Conservation (phyloP, 768 basidiomycete genomes). For the Antrodiella citrinella region DNA sequence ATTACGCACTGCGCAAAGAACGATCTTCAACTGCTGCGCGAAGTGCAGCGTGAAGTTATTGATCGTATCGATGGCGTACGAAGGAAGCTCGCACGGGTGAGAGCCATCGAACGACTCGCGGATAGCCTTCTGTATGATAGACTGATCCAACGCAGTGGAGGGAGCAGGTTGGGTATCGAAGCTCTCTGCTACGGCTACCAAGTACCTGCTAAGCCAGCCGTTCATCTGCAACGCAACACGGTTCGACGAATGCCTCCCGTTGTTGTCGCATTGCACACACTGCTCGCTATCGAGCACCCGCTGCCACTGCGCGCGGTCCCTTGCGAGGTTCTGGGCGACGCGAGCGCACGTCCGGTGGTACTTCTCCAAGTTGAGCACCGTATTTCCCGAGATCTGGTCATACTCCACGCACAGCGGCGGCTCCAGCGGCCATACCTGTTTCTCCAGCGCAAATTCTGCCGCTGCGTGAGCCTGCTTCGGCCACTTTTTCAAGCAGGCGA, state of each 20-base stretch:
- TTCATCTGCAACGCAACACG: not conserved
- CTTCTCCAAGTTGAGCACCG: conserved; percentile 2
- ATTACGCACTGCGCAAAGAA: not conserved
- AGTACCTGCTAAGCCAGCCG: conserved; percentile 5
- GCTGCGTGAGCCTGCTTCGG: conserved; percentile 5
- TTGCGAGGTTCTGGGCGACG: not conserved
- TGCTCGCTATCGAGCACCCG: conserved; percentile 1
- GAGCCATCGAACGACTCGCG: not conserved
- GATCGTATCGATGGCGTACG: conserved; percentile 6
- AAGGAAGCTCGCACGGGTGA: conserved; percentile 1
- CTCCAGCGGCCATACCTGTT: conserved; percentile 9
- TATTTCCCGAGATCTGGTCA: conserved; percentile 6
- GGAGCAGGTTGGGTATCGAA: conserved; percentile 3
- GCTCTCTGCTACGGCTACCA: not conserved
- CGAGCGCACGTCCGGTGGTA: conserved; percentile 9
- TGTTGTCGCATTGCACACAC: not conserved
- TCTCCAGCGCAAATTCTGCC: conserved; percentile 2
- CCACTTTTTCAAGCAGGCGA: conserved; percentile 7
- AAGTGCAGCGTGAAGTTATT: not conserved
- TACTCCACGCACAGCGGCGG: conserved; percentile 8
- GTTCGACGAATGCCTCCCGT: not conserved
- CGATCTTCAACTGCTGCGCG: not conserved
- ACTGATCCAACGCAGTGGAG: not conserved
- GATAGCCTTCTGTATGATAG: not conserved
- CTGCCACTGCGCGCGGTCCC: not conserved